A percentile compares a stretch with the other conserved stretches of the same genome.
Conservation (phyloP, 2,329 filamentous ascomycete species). For the Hirsutella thompsonii region DNA sequence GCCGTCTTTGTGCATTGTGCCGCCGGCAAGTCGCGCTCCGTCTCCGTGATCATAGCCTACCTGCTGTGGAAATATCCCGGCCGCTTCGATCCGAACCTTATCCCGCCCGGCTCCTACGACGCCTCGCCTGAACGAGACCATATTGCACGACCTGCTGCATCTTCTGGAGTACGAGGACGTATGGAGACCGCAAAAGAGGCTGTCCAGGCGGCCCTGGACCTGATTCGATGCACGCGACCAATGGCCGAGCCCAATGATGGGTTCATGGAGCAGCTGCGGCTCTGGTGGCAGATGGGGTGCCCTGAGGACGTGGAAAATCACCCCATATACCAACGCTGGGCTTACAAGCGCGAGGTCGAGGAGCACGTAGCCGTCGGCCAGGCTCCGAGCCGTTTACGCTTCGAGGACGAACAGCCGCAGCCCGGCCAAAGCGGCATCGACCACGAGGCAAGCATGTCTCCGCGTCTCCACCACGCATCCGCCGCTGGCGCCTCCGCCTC, state of each 20-base stretch:
- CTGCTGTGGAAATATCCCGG: slow-evolving; percentile 56
- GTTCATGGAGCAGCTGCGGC: slow-evolving; percentile 77
- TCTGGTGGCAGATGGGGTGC: slow-evolving; percentile 82
- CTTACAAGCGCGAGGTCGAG: slow-evolving; percentile 40
- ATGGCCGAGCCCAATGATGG: slow-evolving; percentile 82
- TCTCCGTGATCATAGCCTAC: slow-evolving; percentile 73
- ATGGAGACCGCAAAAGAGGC: slow-evolving; percentile 31
- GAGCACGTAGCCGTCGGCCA: slow-evolving; percentile 56
- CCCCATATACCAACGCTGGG: slow-evolving; percentile 66
- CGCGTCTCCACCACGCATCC: not conserved
- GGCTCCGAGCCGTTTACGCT: slow-evolving; percentile 72
- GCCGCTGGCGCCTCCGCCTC: not conserved
- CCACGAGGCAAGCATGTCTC: not conserved
- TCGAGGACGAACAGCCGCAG: slow-evolving; percentile 56
- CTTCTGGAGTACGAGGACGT: slow-evolving; percentile 9
- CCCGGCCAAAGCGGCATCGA: not conserved
- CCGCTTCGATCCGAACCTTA: slow-evolving; percentile 30
- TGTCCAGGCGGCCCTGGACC: slow-evolving; percentile 47
- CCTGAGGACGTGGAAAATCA: slow-evolving; percentile 52
- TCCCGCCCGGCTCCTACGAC: slow-evolving; percentile 12
- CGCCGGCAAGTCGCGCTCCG: slow-evolving; percentile 91
- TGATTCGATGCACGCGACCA: slow-evolving; percentile 57
- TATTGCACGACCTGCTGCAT: not conserved
- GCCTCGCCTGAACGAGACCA: slow-evolving; percentile 3
- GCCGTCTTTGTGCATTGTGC: slow-evolving; percentile 59